Conservation (phyloP, 371 early-diverging fungal genomes). For the Mortierella sp. region DNA sequence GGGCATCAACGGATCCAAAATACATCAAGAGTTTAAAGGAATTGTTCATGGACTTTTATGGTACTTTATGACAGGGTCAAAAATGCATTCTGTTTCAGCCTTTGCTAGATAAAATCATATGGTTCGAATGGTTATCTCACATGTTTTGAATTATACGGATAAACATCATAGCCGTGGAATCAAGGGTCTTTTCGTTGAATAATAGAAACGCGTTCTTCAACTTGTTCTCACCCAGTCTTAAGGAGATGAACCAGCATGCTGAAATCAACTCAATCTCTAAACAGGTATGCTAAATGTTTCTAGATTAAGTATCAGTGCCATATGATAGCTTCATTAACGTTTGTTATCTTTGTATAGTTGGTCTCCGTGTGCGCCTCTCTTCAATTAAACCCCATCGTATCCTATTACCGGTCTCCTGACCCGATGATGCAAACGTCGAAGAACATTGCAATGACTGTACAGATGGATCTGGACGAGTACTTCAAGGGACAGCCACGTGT, state of each 20-base stretch:
- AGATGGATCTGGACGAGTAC: conserved; percentile 79
- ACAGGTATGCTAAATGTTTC: conserved; percentile 36
- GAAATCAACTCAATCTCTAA: conserved; percentile 51
- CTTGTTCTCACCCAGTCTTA: conserved; percentile 38
- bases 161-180: conserved; percentile 47
- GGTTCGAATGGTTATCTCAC: neutral
- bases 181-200: conserved; percentile 44
- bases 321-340: neutral
- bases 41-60: conserved; percentile 83
- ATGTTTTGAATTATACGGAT: conserved; percentile 3
- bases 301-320: conserved; percentile 19
- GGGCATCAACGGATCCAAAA: conserved; percentile 67
- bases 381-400: conserved; percentile 88
- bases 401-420: conserved; percentile 83
- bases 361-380: conserved; percentile 83
- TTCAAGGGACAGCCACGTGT: conserved; percentile 70
- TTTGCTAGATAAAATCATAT: neutral
- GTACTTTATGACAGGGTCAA: conserved; percentile 54
- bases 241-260: conserved; percentile 30
- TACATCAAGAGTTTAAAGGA: conserved; percentile 82
- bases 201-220: conserved; percentile 53
- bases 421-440: conserved; percentile 70
- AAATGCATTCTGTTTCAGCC: neutral
- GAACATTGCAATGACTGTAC: conserved; percentile 77
- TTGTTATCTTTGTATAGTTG: conserved; percentile 55